phyloP scores from a whole-genome alignment of 2,329 filamentous ascomycete species.

The Fusarium stilboides region DNA sequence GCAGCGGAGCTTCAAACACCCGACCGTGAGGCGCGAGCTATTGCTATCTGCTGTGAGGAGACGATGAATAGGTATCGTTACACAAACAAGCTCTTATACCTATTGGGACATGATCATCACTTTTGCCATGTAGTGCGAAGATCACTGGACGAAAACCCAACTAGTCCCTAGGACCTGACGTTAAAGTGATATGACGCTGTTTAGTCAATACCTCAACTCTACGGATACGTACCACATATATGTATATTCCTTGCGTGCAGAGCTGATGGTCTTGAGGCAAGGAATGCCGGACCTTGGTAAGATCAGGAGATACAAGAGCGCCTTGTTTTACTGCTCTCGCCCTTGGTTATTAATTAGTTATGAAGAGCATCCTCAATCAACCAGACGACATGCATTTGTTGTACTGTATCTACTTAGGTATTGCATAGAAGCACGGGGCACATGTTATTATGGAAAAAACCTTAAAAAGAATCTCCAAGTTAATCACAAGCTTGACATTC shows the following conservation, averaged over 20 bases:
- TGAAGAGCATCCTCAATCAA: too few species aligned
- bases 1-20: constrained; percentile 20
- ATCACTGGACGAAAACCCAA: constrained; percentile 23
- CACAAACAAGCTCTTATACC: constrained; percentile 33
- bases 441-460: constrained; percentile 13
- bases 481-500: constrained; percentile 34
- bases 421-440: background rate
- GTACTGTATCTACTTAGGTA: background rate
- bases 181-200: constrained; percentile 16
- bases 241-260: background rate
- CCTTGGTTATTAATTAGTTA: too few species aligned
- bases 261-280: background rate
- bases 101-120: constrained; percentile 34
- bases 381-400: background rate
- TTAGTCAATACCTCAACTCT: constrained; percentile 5
- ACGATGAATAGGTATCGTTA: constrained; percentile 27
- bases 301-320: too few species aligned
- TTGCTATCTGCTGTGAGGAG: constrained; percentile 13
- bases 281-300: background rate
- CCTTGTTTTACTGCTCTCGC: too few species aligned
- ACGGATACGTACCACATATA: background rate
- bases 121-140: constrained; percentile 12
- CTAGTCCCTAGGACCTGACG: constrained; percentile 9
- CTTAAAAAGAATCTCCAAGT: constrained; percentile 26
- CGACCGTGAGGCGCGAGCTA: constrained; percentile 8